A percentile compares a stretch with the other conserved stretches of the same genome.
These are phyloP conservation scores for Eucalyptus grandis DNA, from an alignment of 345 rosid genomes.

Conservation along the genomic window DNA sequence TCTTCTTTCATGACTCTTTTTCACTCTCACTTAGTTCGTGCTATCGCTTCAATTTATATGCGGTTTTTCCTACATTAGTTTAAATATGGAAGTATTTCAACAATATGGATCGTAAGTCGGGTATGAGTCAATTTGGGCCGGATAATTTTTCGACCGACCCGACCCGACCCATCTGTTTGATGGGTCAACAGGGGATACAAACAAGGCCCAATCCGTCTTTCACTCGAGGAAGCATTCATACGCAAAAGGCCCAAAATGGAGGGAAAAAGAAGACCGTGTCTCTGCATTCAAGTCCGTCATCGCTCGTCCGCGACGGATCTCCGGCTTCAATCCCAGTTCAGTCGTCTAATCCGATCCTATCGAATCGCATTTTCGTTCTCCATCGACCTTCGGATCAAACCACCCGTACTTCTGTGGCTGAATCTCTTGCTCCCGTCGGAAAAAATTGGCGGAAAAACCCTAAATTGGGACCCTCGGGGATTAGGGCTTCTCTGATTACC, in stretches of 20 bases:
- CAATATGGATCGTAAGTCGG: rapidly evolving
- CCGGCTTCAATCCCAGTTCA: neutral
- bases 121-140: neutral
- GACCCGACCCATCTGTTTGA: neutral
- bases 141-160: neutral
- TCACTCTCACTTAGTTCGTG: neutral
- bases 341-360: neutral
- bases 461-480: neutral
- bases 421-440: neutral
- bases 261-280: neutral
- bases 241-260: neutral
- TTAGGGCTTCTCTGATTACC: slow-evolving; percentile 19
- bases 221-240: neutral
- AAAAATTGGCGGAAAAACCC: neutral
- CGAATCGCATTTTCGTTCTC: neutral
- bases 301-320: neutral
- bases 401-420: neutral
- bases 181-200: neutral
- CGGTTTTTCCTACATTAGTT: neutral
- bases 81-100: no score
- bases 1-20: neutral
- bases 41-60: no score
- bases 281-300: neutral
- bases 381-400: neutral
- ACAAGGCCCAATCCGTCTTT: neutral